phyloP scores from a whole-genome alignment of 352 stramenopile genomes.

The Phytophthora pluvialis region DNA sequence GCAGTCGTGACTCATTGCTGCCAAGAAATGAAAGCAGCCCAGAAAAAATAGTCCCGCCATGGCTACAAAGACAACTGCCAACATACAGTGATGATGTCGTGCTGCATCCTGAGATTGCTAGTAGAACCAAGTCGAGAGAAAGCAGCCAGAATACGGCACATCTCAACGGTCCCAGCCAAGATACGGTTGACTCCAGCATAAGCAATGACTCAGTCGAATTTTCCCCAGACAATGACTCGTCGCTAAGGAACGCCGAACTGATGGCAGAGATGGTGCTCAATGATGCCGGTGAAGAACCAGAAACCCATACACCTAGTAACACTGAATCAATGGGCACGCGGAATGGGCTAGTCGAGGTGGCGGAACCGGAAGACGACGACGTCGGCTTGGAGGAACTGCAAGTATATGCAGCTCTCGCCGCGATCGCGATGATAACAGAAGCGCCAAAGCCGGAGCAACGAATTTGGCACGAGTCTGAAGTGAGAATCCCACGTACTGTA shows the following conservation, averaged over 20 bases:
- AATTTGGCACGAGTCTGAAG: constrained; percentile 7
- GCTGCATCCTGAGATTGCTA: background rate
- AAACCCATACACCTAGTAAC: no score
- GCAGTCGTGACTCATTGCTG: background rate
- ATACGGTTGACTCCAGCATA: no score
- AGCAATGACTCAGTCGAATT: no score
- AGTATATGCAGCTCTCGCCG: constrained; percentile 6
- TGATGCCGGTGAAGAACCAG: background rate
- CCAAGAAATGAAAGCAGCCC: background rate
- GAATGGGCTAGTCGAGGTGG: background rate
- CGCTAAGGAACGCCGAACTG: background rate
- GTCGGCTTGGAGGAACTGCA: constrained; percentile 1
- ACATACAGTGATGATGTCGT: constrained; percentile 9
- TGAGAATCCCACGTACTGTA: background rate
- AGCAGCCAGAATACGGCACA: no score
- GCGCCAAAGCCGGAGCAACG: background rate
- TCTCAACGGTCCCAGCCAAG: no score
- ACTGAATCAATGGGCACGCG: no score
- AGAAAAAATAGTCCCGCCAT: background rate
- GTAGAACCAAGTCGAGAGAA: background rate
- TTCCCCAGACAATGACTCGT: no score
- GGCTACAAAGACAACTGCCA: background rate
- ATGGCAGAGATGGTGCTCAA: background rate
- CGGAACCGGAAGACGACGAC: background rate
- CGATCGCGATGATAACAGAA: background rate